Evolutionary conservation across 1,284 basidiomycete genomes (phyloP).

Genomic region (Abortiporus biennis): DNA sequence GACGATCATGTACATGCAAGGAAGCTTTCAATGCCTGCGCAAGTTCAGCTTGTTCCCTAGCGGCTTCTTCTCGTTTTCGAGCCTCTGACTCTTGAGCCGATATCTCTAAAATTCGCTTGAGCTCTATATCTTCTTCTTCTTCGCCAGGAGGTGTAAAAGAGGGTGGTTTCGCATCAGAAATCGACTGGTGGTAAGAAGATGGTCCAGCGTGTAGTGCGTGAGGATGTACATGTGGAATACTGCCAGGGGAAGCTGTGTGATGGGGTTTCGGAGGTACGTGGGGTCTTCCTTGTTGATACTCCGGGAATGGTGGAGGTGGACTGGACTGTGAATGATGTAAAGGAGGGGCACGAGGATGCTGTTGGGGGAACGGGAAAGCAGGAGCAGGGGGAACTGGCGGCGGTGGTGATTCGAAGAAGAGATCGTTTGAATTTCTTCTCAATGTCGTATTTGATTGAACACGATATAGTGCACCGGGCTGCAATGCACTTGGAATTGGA

Average conservation of each 20-base stretch:
- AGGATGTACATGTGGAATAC: neutral
- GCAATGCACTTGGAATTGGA: constrained; percentile 12
- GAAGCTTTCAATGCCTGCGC: constrained; percentile 61
- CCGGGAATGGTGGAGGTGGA: constrained; percentile 25
- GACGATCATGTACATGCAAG: constrained; percentile 17
- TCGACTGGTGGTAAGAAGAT: constrained; percentile 10
- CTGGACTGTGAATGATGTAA: constrained; percentile 15
- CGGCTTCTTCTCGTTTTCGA: constrained; percentile 21
- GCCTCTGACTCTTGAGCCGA: constrained; percentile 43
- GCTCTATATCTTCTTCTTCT: constrained; percentile 25
- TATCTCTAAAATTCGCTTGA: constrained; percentile 39
- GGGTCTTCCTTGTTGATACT: constrained; percentile 18
- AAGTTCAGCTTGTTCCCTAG: constrained; percentile 58
- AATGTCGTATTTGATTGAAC: neutral
- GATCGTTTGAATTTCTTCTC: constrained; percentile 10
- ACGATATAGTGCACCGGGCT: constrained; percentile 11
- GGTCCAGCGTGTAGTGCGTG: neutral
- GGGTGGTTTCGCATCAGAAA: constrained; percentile 19
- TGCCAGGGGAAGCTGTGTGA: constrained; percentile 7
- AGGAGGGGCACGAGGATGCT: constrained; percentile 6
- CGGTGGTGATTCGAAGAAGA: constrained; percentile 10
- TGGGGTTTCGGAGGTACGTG: constrained; percentile 21
- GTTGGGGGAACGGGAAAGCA: neutral
- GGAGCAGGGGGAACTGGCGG: constrained; percentile 2
- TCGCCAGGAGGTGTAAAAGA: constrained; percentile 9